A percentile compares a stretch with the other conserved stretches of the same genome.
These are phyloP conservation scores for Wickerhamomyces xylosicus DNA, from an alignment of 805 yeast species.

Conservation along the genomic window DNA sequence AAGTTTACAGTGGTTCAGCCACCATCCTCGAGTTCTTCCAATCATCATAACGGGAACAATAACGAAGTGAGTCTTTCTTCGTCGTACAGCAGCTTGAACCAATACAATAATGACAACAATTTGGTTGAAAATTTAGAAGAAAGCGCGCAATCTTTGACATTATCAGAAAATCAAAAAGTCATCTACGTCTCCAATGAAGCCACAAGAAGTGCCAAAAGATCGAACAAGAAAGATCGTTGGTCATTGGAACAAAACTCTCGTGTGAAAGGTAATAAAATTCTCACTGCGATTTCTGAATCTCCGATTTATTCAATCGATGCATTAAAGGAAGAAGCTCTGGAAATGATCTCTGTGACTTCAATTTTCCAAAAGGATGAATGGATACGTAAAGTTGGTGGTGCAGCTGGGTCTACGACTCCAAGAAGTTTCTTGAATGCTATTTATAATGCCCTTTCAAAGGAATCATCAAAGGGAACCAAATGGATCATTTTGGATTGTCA, in stretches of 20 bases:
- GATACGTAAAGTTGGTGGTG: slow-evolving; percentile 72
- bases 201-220: slow-evolving; percentile 65
- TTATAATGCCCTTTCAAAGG: slow-evolving; percentile 63
- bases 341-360: slow-evolving; percentile 71
- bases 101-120: slow-evolving; percentile 12
- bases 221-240: slow-evolving; percentile 70
- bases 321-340: slow-evolving; percentile 70
- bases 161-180: slow-evolving; percentile 40
- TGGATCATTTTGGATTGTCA: slow-evolving; percentile 74
- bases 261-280: slow-evolving; percentile 42
- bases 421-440: slow-evolving; percentile 71
- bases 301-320: slow-evolving; percentile 76
- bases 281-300: slow-evolving; percentile 47
- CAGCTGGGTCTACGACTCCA: slow-evolving; percentile 68
- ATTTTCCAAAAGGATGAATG: slow-evolving; percentile 68
- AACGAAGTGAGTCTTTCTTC: not conserved
- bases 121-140: slow-evolving; percentile 17
- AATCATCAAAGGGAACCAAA: slow-evolving; percentile 56
- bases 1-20: slow-evolving; percentile 1
- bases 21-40: too few relatives aligned
- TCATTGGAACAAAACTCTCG: slow-evolving; percentile 64
- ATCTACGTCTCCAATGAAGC: slow-evolving; percentile 70
- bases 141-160: slow-evolving; percentile 15
- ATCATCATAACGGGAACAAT: not conserved
- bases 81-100: not conserved